Base-by-base conservation (phyloP, 495 filamentous ascomycete genomes). In the Aspergillus bridgeri region DNA sequence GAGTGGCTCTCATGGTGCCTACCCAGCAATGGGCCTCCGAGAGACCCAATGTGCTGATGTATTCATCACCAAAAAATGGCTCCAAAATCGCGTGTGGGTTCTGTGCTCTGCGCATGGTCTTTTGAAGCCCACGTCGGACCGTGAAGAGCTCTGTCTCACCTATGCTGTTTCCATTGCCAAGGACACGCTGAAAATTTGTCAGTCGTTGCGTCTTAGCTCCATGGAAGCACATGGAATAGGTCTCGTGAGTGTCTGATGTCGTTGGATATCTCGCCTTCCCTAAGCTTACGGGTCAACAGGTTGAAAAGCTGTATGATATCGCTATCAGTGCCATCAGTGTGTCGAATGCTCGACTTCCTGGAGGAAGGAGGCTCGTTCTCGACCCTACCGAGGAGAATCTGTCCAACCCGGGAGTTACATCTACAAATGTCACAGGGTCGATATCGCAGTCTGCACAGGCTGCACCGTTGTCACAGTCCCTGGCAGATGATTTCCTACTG, bases 51-150 rank as follows among this genome's bases (percentile, higher is more conserved):
- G 85, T 21, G 78, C 83, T 18, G 89, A 95, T 63, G 73, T 91
- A 8, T 78, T 83, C 8, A 77, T 84, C 7, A 90, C 87, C 33
- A 89, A 92, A 69, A 84, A 89, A 65, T 95, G 90, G 90, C 80
- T 93, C n/a, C 86, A 89, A 60, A 89, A 88, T 23, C 86, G 87
- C 64, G 80, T 89, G 2, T 94, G 90, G 90, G 86, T 91, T 57
- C 67, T 93, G 11, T 81, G 74, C 23, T 73, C 75, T 23, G 71
- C 76, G 11, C 83, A 86, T 50, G 81, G 82, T 8, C 75, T 80
- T 44, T 67, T 87, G 23, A 77, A 75, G 19, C 75, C 77, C 6
- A 73, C 54, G 42, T 73, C 60, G 75, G 91, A 69, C 67, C 78
- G 55, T 74, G 80, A 51, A 75, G 71, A 75, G 51, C 58, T 92